Conservation (phyloP, 2,329 filamentous ascomycete genomes). For the Aspergillus sp. region DNA sequence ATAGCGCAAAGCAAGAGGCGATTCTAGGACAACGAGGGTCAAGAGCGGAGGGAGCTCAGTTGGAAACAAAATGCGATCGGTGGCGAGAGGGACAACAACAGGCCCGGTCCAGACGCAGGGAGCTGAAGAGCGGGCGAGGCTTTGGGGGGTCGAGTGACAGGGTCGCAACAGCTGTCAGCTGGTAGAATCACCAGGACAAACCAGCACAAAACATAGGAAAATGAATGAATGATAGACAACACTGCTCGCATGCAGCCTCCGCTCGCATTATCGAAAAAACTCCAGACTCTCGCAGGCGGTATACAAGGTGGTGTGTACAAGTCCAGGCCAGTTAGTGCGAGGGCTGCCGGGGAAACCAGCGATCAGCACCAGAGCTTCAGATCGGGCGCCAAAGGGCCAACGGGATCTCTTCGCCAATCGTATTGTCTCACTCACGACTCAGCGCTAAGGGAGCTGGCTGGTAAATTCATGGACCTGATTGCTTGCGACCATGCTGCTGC, state of each 20-base stretch:
- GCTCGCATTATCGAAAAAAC: slow-evolving; percentile 1
- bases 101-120: neutral
- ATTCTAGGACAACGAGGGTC: neutral
- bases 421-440: neutral
- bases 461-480: neutral
- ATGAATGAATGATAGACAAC: neutral
- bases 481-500: neutral
- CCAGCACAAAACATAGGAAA: neutral
- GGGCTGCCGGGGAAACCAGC: slow-evolving; percentile 18
- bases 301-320: slow-evolving; percentile 4
- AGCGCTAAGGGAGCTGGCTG: neutral
- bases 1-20: neutral
- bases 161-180: slow-evolving; percentile 6
- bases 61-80: neutral
- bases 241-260: neutral
- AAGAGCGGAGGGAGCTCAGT: neutral
- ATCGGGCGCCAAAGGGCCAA: slow-evolving; percentile 13
- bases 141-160: slow-evolving; percentile 5
- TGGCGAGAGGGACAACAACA: neutral
- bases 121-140: slow-evolving; percentile 4
- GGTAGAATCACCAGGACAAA: slow-evolving; percentile 8
- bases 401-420: neutral
- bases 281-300: neutral
- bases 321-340: slow-evolving; percentile 8
- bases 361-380: slow-evolving; percentile 12